phyloP scores from a whole-genome alignment of 257 asterid genomes.

The Scutellaria galericulata region DNA sequence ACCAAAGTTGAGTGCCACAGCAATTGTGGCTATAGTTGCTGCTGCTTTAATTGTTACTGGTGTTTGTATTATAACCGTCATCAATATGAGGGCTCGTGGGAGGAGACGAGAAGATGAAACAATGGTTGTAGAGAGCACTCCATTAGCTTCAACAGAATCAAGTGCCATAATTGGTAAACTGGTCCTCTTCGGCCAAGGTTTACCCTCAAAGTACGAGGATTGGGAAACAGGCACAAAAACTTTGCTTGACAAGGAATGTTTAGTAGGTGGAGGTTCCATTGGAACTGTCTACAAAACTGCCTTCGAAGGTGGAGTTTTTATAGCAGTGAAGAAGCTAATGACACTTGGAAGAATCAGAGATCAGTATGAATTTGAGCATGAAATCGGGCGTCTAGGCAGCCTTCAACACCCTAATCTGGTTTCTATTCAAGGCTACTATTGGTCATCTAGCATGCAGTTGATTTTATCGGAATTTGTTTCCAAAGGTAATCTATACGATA shows the following conservation, averaged over 20 bases:
- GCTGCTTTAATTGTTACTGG: constrained; percentile 73
- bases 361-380: constrained; percentile 93
- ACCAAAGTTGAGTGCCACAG: constrained; percentile 68
- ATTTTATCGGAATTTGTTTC: constrained; percentile 70
- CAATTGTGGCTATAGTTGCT: constrained; percentile 85
- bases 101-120: constrained; percentile 60
- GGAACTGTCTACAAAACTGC: constrained; percentile 83
- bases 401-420: constrained; percentile 78
- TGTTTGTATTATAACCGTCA: constrained; percentile 67
- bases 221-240: constrained; percentile 98
- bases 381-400: constrained; percentile 72
- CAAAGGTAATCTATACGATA: constrained; percentile 76
- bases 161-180: constrained; percentile 80
- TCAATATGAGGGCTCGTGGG: constrained; percentile 70
- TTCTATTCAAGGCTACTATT: constrained; percentile 77
- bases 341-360: constrained; percentile 76
- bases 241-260: constrained; percentile 82
- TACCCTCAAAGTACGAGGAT: constrained; percentile 91
- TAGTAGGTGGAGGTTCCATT: constrained; percentile 87
- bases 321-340: constrained; percentile 89
- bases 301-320: constrained; percentile 72
- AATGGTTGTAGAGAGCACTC: constrained; percentile 69
- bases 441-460: constrained; percentile 89
- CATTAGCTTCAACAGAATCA: constrained; percentile 76
- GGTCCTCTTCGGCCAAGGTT: constrained; percentile 77